Conservation (phyloP, 2,329 filamentous ascomycete species). For the Ophiosphaerella herpotricha region DNA sequence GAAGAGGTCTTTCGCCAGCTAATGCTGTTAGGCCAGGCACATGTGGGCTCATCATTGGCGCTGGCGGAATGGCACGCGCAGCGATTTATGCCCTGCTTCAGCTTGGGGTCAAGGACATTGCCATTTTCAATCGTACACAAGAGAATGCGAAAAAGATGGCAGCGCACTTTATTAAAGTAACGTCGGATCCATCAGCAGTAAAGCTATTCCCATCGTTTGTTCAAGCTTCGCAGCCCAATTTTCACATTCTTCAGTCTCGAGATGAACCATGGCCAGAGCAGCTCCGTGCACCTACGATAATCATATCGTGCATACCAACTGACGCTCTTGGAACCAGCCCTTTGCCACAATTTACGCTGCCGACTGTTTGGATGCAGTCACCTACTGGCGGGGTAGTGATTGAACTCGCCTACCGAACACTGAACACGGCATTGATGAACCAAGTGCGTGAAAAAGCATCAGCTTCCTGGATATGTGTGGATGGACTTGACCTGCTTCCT, state of each 20-base stretch:
- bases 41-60: constrained; percentile 60
- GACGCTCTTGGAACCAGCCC: constrained; percentile 66
- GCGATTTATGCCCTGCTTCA: constrained; percentile 81
- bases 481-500: constrained; percentile 74
- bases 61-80: constrained; percentile 75
- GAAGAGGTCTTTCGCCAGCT: constrained; percentile 72
- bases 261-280: constrained; percentile 67
- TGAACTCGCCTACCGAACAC: constrained; percentile 72
- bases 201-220: constrained; percentile 26
- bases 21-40: constrained; percentile 60
- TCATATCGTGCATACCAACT: constrained; percentile 75
- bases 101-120: constrained; percentile 74
- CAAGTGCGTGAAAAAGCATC: constrained; percentile 67
- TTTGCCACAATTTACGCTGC: constrained; percentile 71
- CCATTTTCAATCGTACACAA: constrained; percentile 72
- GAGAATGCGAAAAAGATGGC: constrained; percentile 69
- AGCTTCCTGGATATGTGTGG: constrained; percentile 73
- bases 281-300: constrained; percentile 69
- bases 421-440: constrained; percentile 70
- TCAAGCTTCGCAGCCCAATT: constrained; percentile 47
- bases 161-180: constrained; percentile 66
- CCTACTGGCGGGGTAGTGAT: constrained; percentile 77
- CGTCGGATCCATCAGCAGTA: constrained; percentile 22
- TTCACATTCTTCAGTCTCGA: constrained; percentile 63
- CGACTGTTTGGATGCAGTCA: constrained; percentile 70